phyloP scores from a whole-genome alignment of 495 filamentous ascomycete genomes.

The Bathelium albidoporum region DNA sequence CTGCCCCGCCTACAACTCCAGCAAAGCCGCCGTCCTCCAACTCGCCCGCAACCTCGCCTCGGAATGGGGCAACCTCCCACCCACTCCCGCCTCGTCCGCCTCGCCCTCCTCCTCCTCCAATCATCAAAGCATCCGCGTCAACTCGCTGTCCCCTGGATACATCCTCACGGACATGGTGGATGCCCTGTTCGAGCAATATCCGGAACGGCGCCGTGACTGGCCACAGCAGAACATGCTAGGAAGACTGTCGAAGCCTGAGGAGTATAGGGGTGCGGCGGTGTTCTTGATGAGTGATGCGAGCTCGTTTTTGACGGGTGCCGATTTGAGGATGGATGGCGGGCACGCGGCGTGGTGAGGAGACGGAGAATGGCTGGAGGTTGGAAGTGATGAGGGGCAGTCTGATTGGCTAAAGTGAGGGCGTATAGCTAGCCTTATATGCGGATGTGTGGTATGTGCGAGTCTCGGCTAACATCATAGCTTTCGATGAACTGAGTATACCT shows the following conservation, averaged over 20 bases:
- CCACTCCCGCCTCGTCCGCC: not conserved
- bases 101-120: not conserved
- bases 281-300: slow-evolving; percentile 82
- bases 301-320: slow-evolving; percentile 56
- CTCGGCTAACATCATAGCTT: too few relatives aligned
- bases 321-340: slow-evolving; percentile 31
- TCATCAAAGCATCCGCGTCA: slow-evolving; percentile 75
- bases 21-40: slow-evolving; percentile 80
- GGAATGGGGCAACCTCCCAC: slow-evolving; percentile 58
- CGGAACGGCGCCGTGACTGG: slow-evolving; percentile 70
- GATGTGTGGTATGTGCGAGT: too few relatives aligned
- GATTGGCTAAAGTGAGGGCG: too few relatives aligned
- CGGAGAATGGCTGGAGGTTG: too few relatives aligned
- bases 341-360: slow-evolving; percentile 32
- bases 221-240: slow-evolving; percentile 82
- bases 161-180: slow-evolving; percentile 90
- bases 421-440: too few relatives aligned
- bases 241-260: slow-evolving; percentile 64
- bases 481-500: too few relatives aligned
- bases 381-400: too few relatives aligned
- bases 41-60: slow-evolving; percentile 74
- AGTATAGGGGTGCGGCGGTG: slow-evolving; percentile 50
- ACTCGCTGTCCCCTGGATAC: slow-evolving; percentile 91
- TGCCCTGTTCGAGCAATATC: slow-evolving; percentile 61
- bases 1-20: slow-evolving; percentile 80